Evolutionary conservation across 2,329 filamentous ascomycete species (phyloP).

Genomic region (Diplocarpon rosae): DNA sequence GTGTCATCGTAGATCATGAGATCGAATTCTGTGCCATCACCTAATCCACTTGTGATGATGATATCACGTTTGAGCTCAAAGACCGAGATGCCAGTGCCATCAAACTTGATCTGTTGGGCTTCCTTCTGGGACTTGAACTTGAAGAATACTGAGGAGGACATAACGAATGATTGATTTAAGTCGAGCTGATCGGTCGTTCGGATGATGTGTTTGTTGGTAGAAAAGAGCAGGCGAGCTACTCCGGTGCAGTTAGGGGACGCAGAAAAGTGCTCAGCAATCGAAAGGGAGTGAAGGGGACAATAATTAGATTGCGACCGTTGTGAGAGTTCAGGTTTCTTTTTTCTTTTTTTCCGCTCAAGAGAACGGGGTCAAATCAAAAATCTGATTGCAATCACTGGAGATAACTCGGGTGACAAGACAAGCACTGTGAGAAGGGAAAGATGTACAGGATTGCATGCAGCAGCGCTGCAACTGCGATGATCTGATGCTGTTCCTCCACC

Average conservation of each 20-base stretch:
- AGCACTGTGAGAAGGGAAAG: slow-evolving; percentile 24
- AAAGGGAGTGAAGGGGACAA: slow-evolving; percentile 18
- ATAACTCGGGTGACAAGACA: slow-evolving; percentile 25
- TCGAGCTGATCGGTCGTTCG: no score
- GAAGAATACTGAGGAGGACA: slow-evolving; percentile 83
- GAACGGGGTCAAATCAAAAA: slow-evolving; percentile 29
- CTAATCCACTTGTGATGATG: slow-evolving; percentile 84
- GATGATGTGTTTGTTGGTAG: no score
- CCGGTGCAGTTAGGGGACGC: slow-evolving; percentile 17
- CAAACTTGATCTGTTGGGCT: slow-evolving; percentile 86
- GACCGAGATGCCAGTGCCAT: slow-evolving; percentile 94
- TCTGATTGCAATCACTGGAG: slow-evolving; percentile 29
- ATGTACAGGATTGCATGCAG: slow-evolving; percentile 28
- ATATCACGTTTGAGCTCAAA: slow-evolving; percentile 99
- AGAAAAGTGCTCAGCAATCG: slow-evolving; percentile 18
- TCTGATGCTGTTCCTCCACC: slow-evolving; percentile 21
- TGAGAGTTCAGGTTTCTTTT: slow-evolving; percentile 27
- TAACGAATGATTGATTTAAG: slow-evolving; percentile 15
- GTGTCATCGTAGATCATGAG: slow-evolving; percentile 90
- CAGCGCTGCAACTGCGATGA: slow-evolving; percentile 21
- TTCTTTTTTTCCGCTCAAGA: slow-evolving; percentile 27
- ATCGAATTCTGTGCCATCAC: slow-evolving; percentile 94
- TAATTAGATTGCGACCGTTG: slow-evolving; percentile 24
- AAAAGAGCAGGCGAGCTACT: slow-evolving; percentile 14
- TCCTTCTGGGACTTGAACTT: slow-evolving; percentile 99